Evolutionary conservation across 176 grass and related monocot genomes (phyloP), one percentile per base, ranked within the genome.

Genomic region (Bonia amplexicaulis): DNA sequence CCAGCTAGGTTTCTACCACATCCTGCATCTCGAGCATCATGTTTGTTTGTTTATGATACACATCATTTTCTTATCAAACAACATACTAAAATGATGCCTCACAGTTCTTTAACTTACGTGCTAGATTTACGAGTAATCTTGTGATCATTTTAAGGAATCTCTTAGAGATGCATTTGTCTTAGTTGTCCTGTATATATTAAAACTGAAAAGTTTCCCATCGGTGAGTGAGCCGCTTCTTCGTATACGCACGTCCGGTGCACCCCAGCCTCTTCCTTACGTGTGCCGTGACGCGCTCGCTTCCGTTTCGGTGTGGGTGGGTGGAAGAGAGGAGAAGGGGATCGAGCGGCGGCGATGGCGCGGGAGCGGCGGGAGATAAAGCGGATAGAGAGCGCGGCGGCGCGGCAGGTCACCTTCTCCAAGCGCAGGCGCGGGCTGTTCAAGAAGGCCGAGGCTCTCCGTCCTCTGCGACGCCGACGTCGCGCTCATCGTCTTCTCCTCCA

Each of bases 361-460:
- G 95, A 97, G 90, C 82, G 91, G 87, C 89, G 93, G 55, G 83
- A 97, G 85, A 92, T 97, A 37, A 83, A 90, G 84, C 89, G 90
- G 90, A 94, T 97, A 78, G 92, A 92, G 84, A 97, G 90, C 90
- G 82, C 90, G 51, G 81, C 95, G 53, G 95, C 95, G 80, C 89
- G 95, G 51, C 95, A 97, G 91, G 95, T 94, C 64, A 97, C 90
- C 82, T 97, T 97, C 86, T 97, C 95, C 73, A 94, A 97, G 95
- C 82, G 95, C 78, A 89, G 95, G 77, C 80, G 93, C 87, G 95
- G 95, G 2, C 85, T 97, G 82, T 94, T 97, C 90, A 97, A 97
- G 92, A 97, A 97, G 84, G 94, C 94, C 35, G 92, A 97, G 83
- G 83, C 92, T 97, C 69, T 92, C 94, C 51, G 85, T 97, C 20